phyloP scores from a whole-genome alignment of 768 basidiomycete genomes.

The Mycena epipterygia region DNA sequence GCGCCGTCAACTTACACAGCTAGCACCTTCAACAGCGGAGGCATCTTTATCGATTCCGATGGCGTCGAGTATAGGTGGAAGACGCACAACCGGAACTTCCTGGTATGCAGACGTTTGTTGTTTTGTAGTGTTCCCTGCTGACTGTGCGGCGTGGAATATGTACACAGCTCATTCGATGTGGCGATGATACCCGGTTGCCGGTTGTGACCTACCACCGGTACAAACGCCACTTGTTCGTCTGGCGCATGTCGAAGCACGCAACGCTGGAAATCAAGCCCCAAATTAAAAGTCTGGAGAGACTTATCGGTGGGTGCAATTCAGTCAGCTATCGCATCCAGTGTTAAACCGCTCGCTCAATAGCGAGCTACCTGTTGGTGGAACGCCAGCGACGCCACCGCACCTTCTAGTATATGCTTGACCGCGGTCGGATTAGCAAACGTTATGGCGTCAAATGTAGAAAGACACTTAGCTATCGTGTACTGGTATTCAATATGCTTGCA shows the following conservation, averaged over 20 bases:
- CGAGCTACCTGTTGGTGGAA: not conserved
- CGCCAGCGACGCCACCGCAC: not conserved
- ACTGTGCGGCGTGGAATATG: no score
- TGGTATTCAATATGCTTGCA: no score
- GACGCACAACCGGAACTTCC: constrained; percentile 59
- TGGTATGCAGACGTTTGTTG: constrained; percentile 47
- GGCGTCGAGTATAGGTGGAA: constrained; percentile 60
- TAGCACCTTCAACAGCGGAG: constrained; percentile 49
- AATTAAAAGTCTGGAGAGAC: constrained; percentile 52
- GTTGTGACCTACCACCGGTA: constrained; percentile 60
- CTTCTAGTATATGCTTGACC: no score
- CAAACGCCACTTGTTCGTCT: constrained; percentile 61
- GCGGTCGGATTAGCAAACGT: no score
- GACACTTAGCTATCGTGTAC: no score
- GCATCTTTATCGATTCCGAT: constrained; percentile 53
- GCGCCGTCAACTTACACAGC: not conserved
- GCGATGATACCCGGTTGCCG: constrained; percentile 56
- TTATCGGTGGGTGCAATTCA: constrained; percentile 58
- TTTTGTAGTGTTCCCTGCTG: not conserved
- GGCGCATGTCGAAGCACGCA: constrained; percentile 64
- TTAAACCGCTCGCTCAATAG: not conserved
- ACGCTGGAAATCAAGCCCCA: constrained; percentile 62
- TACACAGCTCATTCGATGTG: constrained; percentile 58
- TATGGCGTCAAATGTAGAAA: no score
- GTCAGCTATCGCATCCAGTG: not conserved